Evolutionary conservation across 345 rosid species (phyloP), one percentile per base, ranked within the genome.

Genomic region (Carallia brachiata): DNA sequence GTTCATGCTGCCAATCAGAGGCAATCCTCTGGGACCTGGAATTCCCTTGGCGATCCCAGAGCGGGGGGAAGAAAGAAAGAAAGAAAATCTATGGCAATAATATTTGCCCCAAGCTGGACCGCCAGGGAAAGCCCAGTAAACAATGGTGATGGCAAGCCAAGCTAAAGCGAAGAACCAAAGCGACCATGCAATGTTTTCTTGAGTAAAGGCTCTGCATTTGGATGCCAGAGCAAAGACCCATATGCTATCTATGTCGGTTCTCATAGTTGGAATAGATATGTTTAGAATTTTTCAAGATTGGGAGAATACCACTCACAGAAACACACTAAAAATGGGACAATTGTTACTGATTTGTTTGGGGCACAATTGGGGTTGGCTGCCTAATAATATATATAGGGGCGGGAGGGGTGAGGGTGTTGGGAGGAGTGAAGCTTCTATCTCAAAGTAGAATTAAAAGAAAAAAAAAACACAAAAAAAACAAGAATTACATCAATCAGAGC

Each of bases 71-170:
- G 50, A 12, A 7, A 18, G 27, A 40, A 47, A 66, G 48, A 63
- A 27, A 6, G 61, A 12, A 3, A 30, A 70, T 18, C 32, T 78
- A 36, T 57, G 82, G 44, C 71, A 73, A n/a, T 61, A 56, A 67
- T 69, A 70, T 52, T 80, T 89, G 0, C 96, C 96, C 96, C 96
- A 89, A 7, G 96, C 96, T 0, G 96, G 89, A 62, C 96, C 96
- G 5, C 96, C 96, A 1, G 89, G 85, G 67, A 67, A 81, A 31
- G 81, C 79, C 92, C 96, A 87, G 82, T 83, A 74, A 74, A 84
- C 5, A 28, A 89, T 67, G 57, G 81, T 53, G 59, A 81, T 16
- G 77, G 57, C 66, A 18, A 85, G 64, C 85, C 85, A 87, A 27
- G 70, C 61, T 7, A 67, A 34, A 32, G 37, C 28, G 18, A 83